Percentiles rank a stretch among this genome's conserved stretches.
Evolutionary conservation across 1,284 basidiomycete species (phyloP).

Genomic region (Agroathelia rolfsii): DNA sequence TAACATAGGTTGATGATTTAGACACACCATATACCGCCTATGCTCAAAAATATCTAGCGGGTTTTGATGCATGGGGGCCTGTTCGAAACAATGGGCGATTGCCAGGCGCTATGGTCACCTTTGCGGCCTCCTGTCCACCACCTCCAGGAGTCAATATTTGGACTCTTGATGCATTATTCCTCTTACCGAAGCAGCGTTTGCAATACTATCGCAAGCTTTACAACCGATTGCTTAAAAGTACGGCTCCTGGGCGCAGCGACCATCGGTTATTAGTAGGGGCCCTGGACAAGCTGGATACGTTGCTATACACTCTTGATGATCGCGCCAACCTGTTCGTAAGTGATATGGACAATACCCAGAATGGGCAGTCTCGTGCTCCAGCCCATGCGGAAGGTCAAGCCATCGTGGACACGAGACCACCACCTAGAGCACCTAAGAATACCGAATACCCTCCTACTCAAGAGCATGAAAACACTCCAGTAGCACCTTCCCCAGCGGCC

Average conservation of each 20-base stretch:
- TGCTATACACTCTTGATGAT: constrained; percentile 61
- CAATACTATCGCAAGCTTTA: constrained; percentile 94
- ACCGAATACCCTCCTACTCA: too few relatives aligned
- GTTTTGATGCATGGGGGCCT: constrained; percentile 79
- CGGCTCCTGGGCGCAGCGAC: constrained; percentile 81
- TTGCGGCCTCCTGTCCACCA: constrained; percentile 57
- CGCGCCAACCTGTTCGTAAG: too few relatives aligned
- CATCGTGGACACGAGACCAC: too few relatives aligned
- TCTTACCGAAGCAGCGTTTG: constrained; percentile 76
- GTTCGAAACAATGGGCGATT: constrained; percentile 73
- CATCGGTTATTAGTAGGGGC: constrained; percentile 76
- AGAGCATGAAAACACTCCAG: too few relatives aligned
- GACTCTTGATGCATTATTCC: constrained; percentile 84
- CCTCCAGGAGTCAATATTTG: constrained; percentile 55
- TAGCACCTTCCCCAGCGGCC: constrained; percentile 37
- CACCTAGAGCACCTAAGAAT: too few relatives aligned
- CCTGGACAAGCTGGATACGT: constrained; percentile 69
- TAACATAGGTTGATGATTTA: constrained; percentile 75
- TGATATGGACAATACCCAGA: too few relatives aligned
- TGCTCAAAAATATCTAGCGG: constrained; percentile 59
- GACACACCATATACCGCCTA: constrained; percentile 83
- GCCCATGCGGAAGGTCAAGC: too few relatives aligned
- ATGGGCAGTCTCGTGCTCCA: too few relatives aligned
- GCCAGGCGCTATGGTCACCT: constrained; percentile 54
- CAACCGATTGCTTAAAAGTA: constrained; percentile 77